These are phyloP conservation scores for Sisymbrium irio DNA, from an alignment of 345 rosid species.

Conservation along the genomic window DNA sequence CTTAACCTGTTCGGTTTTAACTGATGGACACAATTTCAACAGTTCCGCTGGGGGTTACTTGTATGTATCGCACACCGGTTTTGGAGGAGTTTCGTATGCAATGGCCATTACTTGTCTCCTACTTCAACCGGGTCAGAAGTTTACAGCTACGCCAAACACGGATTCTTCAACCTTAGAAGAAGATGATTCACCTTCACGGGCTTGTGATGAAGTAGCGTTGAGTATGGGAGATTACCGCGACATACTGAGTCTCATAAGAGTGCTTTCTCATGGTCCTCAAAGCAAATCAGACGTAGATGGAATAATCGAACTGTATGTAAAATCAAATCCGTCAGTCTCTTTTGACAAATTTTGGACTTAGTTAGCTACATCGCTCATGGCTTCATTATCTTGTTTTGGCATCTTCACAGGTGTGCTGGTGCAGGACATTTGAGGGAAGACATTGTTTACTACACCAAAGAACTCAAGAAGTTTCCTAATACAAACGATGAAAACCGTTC, in stretches of 20 bases:
- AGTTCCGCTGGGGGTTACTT: slow-evolving; percentile 79
- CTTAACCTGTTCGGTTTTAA: background rate
- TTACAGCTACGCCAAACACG: slow-evolving; percentile 25
- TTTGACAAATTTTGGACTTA: background rate
- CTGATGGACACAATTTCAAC: background rate
- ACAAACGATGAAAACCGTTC: slow-evolving; percentile 65
- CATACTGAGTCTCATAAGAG: slow-evolving; percentile 93
- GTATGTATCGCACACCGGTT: slow-evolving; percentile 87
- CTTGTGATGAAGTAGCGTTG: slow-evolving; percentile 70
- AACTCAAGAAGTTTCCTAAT: slow-evolving; percentile 49
- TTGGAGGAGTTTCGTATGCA: slow-evolving; percentile 89
- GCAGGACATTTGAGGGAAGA: slow-evolving; percentile 90
- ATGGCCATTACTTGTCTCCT: slow-evolving; percentile 83
- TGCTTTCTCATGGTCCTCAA: slow-evolving; percentile 80
- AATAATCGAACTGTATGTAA: slow-evolving; percentile 58
- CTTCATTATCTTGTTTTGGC: slow-evolving; percentile 3
- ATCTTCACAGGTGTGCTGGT: slow-evolving; percentile 67
- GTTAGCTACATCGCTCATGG: background rate
- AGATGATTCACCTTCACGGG: slow-evolving; percentile 39
- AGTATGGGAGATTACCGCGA: slow-evolving; percentile 94
- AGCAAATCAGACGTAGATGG: slow-evolving; percentile 89
- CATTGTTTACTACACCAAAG: slow-evolving; percentile 64
- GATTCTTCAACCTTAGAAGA: slow-evolving; percentile 34
- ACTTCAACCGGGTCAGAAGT: slow-evolving; percentile 57
- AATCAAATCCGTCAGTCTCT: background rate